Percentiles rank a stretch among this genome's conserved stretches.
These are phyloP conservation scores for Acer yangbiense DNA, from an alignment of 345 rosid species.

Conservation along the genomic window DNA sequence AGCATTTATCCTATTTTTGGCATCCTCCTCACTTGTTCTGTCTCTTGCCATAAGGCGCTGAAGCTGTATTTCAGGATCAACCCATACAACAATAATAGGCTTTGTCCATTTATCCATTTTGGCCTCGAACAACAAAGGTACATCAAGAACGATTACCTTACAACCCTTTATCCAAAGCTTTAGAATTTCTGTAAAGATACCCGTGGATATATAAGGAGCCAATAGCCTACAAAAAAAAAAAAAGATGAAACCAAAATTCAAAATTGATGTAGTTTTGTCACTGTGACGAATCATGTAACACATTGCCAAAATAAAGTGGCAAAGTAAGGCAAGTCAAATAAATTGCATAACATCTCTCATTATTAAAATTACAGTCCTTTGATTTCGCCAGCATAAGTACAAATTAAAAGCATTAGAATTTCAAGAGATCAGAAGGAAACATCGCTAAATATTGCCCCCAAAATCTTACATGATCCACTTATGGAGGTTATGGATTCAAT, in stretches of 20 bases:
- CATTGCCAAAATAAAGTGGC: background rate
- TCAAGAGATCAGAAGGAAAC: background rate
- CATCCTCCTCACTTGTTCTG: slow-evolving; percentile 60
- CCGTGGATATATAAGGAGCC: slow-evolving; percentile 82
- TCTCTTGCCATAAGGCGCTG: slow-evolving; percentile 77
- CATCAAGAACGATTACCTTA: slow-evolving; percentile 73
- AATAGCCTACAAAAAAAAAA: slow-evolving; percentile 46
- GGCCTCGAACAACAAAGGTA: slow-evolving; percentile 83
- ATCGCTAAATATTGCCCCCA: background rate
- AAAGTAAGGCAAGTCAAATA: background rate
- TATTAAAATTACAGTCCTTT: background rate
- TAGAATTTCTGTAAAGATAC: slow-evolving; percentile 62
- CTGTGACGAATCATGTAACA: background rate
- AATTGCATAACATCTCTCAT: slow-evolving; percentile 1
- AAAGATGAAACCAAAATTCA: slow-evolving; percentile 7
- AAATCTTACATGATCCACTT: background rate
- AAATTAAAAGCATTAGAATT: background rate
- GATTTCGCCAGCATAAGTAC: background rate
- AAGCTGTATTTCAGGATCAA: slow-evolving; percentile 73
- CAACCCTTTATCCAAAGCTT: slow-evolving; percentile 75
- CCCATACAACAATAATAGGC: slow-evolving; percentile 76
- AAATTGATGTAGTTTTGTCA: background rate
- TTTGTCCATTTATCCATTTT: slow-evolving; percentile 89
- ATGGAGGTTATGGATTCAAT: background rate
- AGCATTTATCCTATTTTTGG: slow-evolving; percentile 74